These are phyloP conservation scores for Malus asiatica DNA, from an alignment of 306 rosid species.

Conservation along the genomic window DNA sequence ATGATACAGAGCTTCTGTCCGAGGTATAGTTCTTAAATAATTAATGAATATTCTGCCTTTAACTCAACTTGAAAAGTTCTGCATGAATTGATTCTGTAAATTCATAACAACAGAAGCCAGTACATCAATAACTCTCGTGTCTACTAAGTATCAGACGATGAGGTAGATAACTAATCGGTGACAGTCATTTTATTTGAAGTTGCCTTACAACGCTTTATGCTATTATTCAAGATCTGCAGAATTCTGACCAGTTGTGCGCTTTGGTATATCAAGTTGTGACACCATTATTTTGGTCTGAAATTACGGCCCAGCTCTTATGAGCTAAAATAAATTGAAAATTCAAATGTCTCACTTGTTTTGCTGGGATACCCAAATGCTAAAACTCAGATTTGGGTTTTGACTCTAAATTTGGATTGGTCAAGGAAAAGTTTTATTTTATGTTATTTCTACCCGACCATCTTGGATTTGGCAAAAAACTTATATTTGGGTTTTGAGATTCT, in stretches of 20 bases:
- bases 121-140: neutral
- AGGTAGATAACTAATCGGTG: neutral
- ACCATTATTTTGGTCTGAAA: neutral
- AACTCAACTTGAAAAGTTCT: neutral
- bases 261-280: neutral
- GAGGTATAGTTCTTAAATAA: slow-evolving; percentile 44
- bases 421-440: neutral
- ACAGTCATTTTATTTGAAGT: neutral
- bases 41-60: neutral
- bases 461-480: too few relatives aligned
- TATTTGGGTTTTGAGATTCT: neutral
- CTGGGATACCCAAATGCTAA: neutral
- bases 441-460: neutral
- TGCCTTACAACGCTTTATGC: neutral
- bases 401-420: neutral
- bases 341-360: neutral
- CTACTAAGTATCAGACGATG: neutral
- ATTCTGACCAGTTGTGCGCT: neutral
- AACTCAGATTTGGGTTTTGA: neutral
- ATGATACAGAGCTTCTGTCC: slow-evolving; percentile 90
- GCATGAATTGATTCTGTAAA: neutral
- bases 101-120: neutral
- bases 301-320: neutral
- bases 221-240: neutral
- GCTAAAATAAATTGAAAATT: neutral